phyloP scores from a whole-genome alignment of 352 stramenopile species.

The Globisporangium splendens region DNA sequence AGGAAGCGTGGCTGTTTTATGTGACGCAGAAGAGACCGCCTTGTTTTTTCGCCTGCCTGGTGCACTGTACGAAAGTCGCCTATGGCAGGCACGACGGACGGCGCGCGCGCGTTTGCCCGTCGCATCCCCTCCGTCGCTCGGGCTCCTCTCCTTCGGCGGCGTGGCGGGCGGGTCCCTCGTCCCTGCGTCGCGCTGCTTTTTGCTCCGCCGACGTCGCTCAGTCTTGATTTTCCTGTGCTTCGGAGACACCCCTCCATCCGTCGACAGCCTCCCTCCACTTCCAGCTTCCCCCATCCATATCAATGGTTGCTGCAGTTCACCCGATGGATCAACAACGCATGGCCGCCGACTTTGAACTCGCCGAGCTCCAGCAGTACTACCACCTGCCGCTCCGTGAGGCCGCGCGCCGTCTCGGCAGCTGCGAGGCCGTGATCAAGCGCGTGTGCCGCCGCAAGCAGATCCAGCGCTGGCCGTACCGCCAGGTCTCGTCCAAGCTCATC shows the following conservation, averaged over 20 bases:
- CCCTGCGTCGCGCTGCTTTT: background rate
- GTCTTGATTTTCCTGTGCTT: constrained; percentile 14
- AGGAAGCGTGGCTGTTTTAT: background rate
- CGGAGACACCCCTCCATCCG: constrained; percentile 6
- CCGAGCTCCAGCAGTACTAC: constrained; percentile 84
- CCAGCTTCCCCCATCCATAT: too few species aligned
- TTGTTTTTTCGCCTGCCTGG: too few species aligned
- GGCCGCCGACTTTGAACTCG: constrained; percentile 73
- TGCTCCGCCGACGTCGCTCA: background rate
- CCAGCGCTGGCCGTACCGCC: constrained; percentile 79
- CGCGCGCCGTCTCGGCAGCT: constrained; percentile 64
- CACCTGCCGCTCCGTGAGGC: constrained; percentile 79
- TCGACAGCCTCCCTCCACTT: too few species aligned
- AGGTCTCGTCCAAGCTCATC: constrained; percentile 82
- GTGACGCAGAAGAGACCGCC: too few species aligned
- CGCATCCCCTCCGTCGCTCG: background rate
- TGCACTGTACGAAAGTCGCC: too few species aligned
- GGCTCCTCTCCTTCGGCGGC: background rate
- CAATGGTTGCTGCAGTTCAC: constrained; percentile 12
- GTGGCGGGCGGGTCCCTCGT: too few species aligned
- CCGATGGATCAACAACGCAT: constrained; percentile 23
- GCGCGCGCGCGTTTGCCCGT: too few species aligned
- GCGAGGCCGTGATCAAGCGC: constrained; percentile 80
- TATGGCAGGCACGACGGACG: too few species aligned
- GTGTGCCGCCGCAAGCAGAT: constrained; percentile 79